A percentile compares a stretch with the other conserved stretches of the same genome.
phyloP scores from a whole-genome alignment of 1,139 yeast genomes.

The Debaryomyces sp. region DNA sequence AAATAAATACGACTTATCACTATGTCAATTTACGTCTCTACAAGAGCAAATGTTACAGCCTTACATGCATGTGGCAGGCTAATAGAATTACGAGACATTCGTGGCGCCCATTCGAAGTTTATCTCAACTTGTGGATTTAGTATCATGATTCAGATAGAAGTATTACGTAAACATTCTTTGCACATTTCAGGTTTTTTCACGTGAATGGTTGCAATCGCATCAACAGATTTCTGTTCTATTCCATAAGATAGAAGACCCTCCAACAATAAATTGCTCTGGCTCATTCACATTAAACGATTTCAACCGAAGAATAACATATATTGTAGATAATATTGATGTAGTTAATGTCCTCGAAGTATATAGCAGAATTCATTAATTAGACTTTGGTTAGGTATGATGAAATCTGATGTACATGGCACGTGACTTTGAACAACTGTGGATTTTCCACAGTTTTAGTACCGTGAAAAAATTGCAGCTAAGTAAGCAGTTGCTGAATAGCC shows the following conservation, averaged over 20 bases:
- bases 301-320: background rate
- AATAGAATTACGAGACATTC: background rate
- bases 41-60: background rate
- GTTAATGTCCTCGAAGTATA: background rate
- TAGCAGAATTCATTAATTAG: background rate
- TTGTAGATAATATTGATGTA: background rate
- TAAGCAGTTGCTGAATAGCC: background rate
- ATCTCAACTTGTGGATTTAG: background rate
- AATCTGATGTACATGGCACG: constrained; percentile 15
- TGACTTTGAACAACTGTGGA: constrained; percentile 25
- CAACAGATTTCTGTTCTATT: background rate
- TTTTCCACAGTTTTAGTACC: constrained; percentile 3
- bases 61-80: background rate
- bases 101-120: no score
- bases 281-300: background rate
- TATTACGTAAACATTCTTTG: background rate
- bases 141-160: background rate
- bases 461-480: constrained; percentile 6
- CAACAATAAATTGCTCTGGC: background rate
- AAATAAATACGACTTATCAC: background rate
- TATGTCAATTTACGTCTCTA: background rate
- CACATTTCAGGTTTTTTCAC: constrained; percentile 3
- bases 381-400: background rate
- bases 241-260: background rate
- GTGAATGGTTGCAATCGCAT: constrained; percentile 8